Evolutionary conservation across 2,329 filamentous ascomycete species (phyloP), one percentile per base, ranked within the genome.

Genomic region (Trichoderma sp.): DNA sequence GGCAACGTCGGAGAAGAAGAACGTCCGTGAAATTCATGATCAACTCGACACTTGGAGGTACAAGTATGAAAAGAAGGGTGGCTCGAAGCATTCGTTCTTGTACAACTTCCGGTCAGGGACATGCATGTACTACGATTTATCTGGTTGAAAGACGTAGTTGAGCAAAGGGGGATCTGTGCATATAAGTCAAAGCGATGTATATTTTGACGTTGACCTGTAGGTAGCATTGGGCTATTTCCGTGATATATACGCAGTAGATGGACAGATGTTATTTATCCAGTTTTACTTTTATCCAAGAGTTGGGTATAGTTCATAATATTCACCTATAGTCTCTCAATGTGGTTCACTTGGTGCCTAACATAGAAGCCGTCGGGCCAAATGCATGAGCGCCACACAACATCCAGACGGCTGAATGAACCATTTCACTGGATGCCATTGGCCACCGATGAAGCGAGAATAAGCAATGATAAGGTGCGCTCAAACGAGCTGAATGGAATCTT

Each of bases 81-180:
- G 88, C 9, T 88, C 89, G 29, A 89, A 90, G 64, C 94, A 95
- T 82, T 93, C 94, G 12, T 97, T 97, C 84, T 90, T 98, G 71
- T 98, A 97, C 85, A 98, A 98, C 80, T 98, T 97, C 80, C 88
- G 95, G 76, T 97, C 94, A 11, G 94, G 93, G 0, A 92, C 89
- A 75, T 95, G 94, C 82, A 89, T 98, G 68, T 94, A 96, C 82
- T 98, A 98, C 83, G 95, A 98, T 84, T 84, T 98, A 60, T 86
- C 86, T 35, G 84, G 82, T n/a, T 88, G 31, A 16, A 8, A 6
- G 29, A 56, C 4, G 60, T 12, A 24, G 24, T 33, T 88, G 21
- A 14, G 12, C 11, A 35, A 12, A 4, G 33, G 18, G n/a, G 24
- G 3, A 60, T 11, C 4, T 53, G 6, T 29, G n/a, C 9, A 24